phyloP scores from a whole-genome alignment of 306 rosid species.

The Dalbergia cochinchinensis region DNA sequence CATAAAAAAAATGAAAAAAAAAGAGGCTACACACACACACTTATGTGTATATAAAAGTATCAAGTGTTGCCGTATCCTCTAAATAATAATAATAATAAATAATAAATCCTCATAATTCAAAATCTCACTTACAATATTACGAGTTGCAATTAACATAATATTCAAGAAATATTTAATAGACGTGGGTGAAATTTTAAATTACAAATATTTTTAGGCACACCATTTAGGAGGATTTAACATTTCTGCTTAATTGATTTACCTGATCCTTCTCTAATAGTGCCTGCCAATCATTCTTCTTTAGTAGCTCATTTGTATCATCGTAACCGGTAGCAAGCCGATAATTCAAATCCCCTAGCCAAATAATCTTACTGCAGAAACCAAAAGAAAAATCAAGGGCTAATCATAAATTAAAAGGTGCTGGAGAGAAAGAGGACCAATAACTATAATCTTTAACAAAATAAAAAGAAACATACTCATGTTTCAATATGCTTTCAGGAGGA shows the following conservation, averaged over 20 bases:
- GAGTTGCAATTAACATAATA: too few species aligned
- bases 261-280: conserved; percentile 89
- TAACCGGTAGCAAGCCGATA: conserved; percentile 75
- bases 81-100: too few species aligned
- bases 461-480: conserved; percentile 69
- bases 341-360: conserved; percentile 96
- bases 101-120: too few species aligned
- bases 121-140: too few species aligned
- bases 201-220: too few species aligned
- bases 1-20: too few species aligned
- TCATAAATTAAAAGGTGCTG: background rate
- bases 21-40: too few species aligned
- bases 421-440: background rate
- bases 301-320: conserved; percentile 66
- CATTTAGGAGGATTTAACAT: too few species aligned
- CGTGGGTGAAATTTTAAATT: too few species aligned
- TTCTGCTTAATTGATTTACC: conserved; percentile 49
- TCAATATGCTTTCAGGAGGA: conserved; percentile 68
- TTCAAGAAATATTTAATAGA: too few species aligned
- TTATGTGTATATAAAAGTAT: too few species aligned
- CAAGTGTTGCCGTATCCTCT: too few species aligned
- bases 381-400: background rate
- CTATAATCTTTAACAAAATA: background rate
- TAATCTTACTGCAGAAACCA: conserved; percentile 61
- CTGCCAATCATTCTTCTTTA: conserved; percentile 77